Conservation (phyloP, 2,329 filamentous ascomycete genomes). For the Botrytis porri region DNA sequence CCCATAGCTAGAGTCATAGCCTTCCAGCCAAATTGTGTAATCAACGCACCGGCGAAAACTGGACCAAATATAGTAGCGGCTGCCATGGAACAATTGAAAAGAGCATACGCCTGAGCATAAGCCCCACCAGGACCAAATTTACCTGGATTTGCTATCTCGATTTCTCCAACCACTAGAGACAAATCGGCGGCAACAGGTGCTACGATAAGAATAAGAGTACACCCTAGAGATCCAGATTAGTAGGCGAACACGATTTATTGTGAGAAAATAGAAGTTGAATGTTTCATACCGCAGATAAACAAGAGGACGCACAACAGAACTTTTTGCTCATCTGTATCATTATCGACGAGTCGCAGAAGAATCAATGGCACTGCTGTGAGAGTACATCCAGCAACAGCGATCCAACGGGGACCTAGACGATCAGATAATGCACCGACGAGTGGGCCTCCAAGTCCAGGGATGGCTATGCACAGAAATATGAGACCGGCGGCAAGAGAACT, state of each 20-base stretch:
- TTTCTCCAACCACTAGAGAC: constrained; percentile 51
- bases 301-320: constrained; percentile 62
- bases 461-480: constrained; percentile 55
- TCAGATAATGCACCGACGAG: constrained; percentile 49
- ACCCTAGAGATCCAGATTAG: constrained; percentile 1
- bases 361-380: constrained; percentile 55
- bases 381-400: constrained; percentile 56
- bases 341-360: constrained; percentile 59
- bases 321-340: constrained; percentile 57
- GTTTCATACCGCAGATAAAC: constrained; percentile 48
- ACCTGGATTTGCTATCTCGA: constrained; percentile 47
- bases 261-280: background rate
- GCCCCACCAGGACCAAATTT: constrained; percentile 54
- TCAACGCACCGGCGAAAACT: constrained; percentile 49
- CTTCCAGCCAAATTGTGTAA: constrained; percentile 47
- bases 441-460: constrained; percentile 58
- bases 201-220: constrained; percentile 53
- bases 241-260: constrained; percentile 23
- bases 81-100: constrained; percentile 53
- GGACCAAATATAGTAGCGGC: constrained; percentile 50
- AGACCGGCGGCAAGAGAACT: constrained; percentile 53
- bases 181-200: constrained; percentile 70
- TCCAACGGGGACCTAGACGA: constrained; percentile 59
- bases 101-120: constrained; percentile 55
- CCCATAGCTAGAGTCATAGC: constrained; percentile 51